Conservation (phyloP, 257 asterid genomes). For the Solanum gandarillasii region DNA sequence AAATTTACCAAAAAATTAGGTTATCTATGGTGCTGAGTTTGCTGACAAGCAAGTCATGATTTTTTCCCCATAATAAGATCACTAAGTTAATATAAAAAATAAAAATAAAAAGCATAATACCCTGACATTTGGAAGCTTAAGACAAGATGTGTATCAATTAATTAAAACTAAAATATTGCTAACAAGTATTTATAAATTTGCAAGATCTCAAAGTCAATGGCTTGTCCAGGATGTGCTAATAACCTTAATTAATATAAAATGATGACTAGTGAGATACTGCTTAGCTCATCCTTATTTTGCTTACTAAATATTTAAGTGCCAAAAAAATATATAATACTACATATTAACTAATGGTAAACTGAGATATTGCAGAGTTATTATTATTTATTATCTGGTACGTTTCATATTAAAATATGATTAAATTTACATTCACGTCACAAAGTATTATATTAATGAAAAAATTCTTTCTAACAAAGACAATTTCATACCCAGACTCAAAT, state of each 20-base stretch:
- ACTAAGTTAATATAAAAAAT: background rate
- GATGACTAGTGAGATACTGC: background rate
- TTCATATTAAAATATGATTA: too few relatives aligned
- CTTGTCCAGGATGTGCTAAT: background rate
- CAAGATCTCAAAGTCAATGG: background rate
- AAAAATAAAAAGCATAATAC: background rate
- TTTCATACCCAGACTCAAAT: too few relatives aligned
- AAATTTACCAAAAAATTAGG: background rate
- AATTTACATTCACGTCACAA: too few relatives aligned
- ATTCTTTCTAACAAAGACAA: too few relatives aligned
- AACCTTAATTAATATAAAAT: background rate
- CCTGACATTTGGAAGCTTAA: background rate
- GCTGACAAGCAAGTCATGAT: background rate
- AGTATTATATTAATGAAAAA: too few relatives aligned
- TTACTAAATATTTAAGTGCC: background rate
- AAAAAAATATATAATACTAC: background rate
- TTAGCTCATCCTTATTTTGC: background rate
- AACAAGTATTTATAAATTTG: background rate
- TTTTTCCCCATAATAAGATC: background rate
- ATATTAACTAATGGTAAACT: too few relatives aligned
- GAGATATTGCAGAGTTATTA: too few relatives aligned
- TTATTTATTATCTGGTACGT: too few relatives aligned
- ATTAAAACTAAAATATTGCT: background rate
- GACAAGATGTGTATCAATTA: background rate
- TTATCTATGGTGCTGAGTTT: background rate